phyloP scores from a whole-genome alignment of 352 stramenopile species.

The Stramenopiles sp. region DNA sequence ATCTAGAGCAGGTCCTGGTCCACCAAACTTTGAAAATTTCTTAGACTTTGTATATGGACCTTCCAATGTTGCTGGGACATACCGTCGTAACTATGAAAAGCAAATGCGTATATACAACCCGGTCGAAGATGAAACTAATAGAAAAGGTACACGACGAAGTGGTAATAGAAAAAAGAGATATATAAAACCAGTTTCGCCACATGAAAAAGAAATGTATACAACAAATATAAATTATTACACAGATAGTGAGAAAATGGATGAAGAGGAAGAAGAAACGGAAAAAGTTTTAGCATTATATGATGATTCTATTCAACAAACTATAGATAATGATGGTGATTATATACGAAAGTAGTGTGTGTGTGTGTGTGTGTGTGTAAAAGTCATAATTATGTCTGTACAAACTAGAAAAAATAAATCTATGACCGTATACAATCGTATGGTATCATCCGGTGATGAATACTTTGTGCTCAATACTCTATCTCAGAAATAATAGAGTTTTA shows the following conservation, averaged over 20 bases:
- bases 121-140: neutral
- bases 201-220: neutral
- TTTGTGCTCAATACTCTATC: too few species aligned
- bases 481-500: too few species aligned
- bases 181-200: neutral
- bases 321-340: neutral
- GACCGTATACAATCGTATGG: too few species aligned
- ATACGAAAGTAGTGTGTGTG: too few species aligned
- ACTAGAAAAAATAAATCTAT: too few species aligned
- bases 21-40: neutral
- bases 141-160: neutral
- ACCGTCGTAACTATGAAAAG: neutral
- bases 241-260: neutral
- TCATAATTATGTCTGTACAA: too few species aligned
- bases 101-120: neutral
- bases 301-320: neutral
- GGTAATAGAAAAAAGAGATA: neutral
- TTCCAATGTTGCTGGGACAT: neutral
- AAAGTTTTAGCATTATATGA: neutral
- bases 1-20: neutral
- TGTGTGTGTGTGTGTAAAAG: too few species aligned
- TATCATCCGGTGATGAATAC: too few species aligned
- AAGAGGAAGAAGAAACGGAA: neutral
- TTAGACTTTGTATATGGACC: neutral
- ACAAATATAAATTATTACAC: neutral